A percentile compares a stretch with the other conserved stretches of the same genome.
Evolutionary conservation across 2,329 filamentous ascomycete genomes (phyloP).

Genomic region (Chaetothyriales sp.): DNA sequence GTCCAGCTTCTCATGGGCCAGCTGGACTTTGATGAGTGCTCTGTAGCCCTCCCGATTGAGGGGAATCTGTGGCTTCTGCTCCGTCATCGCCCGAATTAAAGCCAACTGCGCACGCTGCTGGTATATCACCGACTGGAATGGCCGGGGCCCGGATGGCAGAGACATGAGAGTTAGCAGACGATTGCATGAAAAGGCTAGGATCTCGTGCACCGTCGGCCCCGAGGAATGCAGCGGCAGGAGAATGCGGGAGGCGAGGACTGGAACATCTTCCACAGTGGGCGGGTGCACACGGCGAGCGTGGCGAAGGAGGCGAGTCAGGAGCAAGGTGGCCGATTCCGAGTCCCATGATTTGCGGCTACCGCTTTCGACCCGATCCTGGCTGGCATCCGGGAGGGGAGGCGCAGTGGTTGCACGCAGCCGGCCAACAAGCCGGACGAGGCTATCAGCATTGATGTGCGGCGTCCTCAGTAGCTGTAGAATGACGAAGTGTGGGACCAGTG

Average conservation of each 20-base stretch:
- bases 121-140: conserved; percentile 32
- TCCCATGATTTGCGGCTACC: conserved; percentile 5
- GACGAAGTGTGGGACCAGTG: conserved; percentile 31
- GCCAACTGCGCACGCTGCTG: conserved; percentile 45
- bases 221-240: conserved; percentile 6
- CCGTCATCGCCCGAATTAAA: conserved; percentile 42
- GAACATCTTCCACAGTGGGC: conserved; percentile 27
- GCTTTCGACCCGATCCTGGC: conserved; percentile 6
- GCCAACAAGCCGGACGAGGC: conserved; percentile 29
- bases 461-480: conserved; percentile 33
- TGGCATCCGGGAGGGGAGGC: conserved; percentile 1
- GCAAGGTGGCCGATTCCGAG: conserved; percentile 6
- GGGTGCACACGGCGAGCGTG: conserved; percentile 38
- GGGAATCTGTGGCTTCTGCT: conserved; percentile 36
- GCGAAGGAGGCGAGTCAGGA: conserved; percentile 34
- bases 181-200: conserved; percentile 28
- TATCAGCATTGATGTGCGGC: conserved; percentile 24
- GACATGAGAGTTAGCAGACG: conserved; percentile 34
- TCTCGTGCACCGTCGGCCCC: conserved; percentile 1
- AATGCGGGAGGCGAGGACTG: conserved; percentile 19
- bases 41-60: conserved; percentile 45
- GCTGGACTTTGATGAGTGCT: conserved; percentile 40
- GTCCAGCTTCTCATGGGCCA: conserved; percentile 41
- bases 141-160: conserved; percentile 31
- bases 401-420: conserved; percentile 4